A percentile compares a stretch with the other conserved stretches of the same genome.
Evolutionary conservation across 2,329 filamentous ascomycete species (phyloP).

Genomic region (Teratosphaeria zuluensis): DNA sequence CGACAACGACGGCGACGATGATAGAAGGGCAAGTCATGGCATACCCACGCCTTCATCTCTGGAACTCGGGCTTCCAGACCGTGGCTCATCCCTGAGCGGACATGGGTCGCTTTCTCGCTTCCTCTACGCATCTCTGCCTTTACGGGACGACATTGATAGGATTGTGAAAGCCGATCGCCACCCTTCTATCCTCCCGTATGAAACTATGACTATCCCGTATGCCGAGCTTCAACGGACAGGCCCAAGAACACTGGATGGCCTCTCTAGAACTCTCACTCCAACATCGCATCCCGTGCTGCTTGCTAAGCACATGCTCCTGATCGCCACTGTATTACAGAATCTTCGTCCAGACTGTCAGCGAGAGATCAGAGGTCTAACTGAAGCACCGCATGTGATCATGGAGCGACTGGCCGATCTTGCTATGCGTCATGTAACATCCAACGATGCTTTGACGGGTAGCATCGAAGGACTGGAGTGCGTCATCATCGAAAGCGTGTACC

Average conservation of each 20-base stretch:
- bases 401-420: neutral
- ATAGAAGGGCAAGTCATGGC: too few relatives aligned
- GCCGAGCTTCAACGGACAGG: neutral
- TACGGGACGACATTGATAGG: neutral
- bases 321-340: neutral
- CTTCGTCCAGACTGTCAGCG: neutral
- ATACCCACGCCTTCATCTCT: too few relatives aligned
- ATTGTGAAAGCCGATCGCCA: neutral
- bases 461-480: neutral
- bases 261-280: neutral
- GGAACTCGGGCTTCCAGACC: too few relatives aligned
- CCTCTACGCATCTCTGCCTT: neutral
- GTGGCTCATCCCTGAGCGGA: too few relatives aligned
- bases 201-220: neutral
- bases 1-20: too few relatives aligned
- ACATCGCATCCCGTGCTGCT: neutral
- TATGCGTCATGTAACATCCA: neutral
- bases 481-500: neutral
- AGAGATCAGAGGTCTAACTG: neutral
- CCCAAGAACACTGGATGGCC: neutral
- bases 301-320: neutral
- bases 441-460: neutral
- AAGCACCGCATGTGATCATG: neutral
- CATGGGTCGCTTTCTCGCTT: neutral
- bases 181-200: neutral